Base-by-base conservation (phyloP, 2,329 filamentous ascomycete genomes). In the Penicillium sp. region DNA sequence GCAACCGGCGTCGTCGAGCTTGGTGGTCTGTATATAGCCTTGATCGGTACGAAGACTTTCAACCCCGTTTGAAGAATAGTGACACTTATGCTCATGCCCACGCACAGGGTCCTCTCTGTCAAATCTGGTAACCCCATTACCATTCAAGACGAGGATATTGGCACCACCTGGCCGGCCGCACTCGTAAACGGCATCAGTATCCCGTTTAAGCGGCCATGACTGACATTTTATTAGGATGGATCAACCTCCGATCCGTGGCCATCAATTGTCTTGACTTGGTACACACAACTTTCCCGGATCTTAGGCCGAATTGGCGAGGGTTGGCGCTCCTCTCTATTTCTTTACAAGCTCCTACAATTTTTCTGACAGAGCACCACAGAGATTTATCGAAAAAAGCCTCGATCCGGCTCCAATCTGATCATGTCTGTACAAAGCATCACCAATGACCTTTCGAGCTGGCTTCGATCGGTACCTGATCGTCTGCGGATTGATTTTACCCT, bases 21-120 rank as follows among this genome's bases (percentile, higher is more conserved):
- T 85, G 82, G 82, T 85, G 83, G 83, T 83, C 80, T 35, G 78
- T 84, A 1, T 85, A 85, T 65, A 83, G 81, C 62, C 71, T 85
- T 39, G 83, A 85, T 66, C 74, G 81, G 70, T 73, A 66, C 27
- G 40, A n/a, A 18, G 14, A 6, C 9, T 6, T 27, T 14, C 31
- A 31, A 19, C 36, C 6, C 22, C 22, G 7, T 6, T 46, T 14
- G 40, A 39, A 47, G n/a, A 9, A 2, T 9, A 10, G 24, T 18
- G 43, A 46, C 16, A 18, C 35, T 18, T n/a, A 47, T 16, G 43
- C 54, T 65, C 6, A 60, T 44, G n/a, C 44, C 24, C 7, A 16
- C 39, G 7, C 5, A 19, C 36, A 74, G 77, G 14, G 79, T 85
- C 31, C 70, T 84, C 1, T 81, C 79, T 2, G 80, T 82, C 58